phyloP scores from a whole-genome alignment of 768 basidiomycete genomes.

The Lentinula sp. region DNA sequence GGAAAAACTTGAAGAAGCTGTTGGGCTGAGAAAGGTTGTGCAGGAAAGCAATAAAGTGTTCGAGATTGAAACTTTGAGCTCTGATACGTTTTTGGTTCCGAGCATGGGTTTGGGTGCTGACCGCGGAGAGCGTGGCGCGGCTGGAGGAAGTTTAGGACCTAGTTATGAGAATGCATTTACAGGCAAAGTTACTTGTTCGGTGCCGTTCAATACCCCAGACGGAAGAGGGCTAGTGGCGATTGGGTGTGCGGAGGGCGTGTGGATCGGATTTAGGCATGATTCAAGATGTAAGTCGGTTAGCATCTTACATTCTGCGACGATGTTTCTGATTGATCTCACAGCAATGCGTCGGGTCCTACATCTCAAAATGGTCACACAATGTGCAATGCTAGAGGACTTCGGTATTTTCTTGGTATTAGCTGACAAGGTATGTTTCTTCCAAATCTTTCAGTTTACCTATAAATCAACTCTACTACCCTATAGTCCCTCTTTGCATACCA shows the following conservation, averaged over 20 bases:
- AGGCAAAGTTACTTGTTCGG: constrained; percentile 68
- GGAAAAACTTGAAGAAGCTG: constrained; percentile 81
- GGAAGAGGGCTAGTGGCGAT: constrained; percentile 84
- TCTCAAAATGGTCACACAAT: constrained; percentile 89
- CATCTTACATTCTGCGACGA: neutral
- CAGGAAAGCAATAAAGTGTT: constrained; percentile 95
- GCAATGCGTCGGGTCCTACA: constrained; percentile 92
- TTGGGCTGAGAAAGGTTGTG: constrained; percentile 76
- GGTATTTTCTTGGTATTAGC: constrained; percentile 94
- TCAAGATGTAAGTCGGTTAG: constrained; percentile 56
- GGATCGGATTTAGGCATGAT: constrained; percentile 91
- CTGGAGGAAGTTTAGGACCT: constrained; percentile 2
- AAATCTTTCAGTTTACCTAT: neutral
- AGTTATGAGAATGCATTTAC: constrained; percentile 33
- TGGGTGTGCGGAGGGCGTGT: constrained; percentile 94
- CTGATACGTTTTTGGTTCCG: constrained; percentile 82
- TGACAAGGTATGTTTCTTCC: constrained; percentile 56
- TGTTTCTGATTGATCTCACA: constrained; percentile 20
- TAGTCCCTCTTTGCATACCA: constrained; percentile 90
- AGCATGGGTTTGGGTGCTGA: constrained; percentile 41
- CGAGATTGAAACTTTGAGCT: constrained; percentile 84
- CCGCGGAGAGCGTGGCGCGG: constrained; percentile 16
- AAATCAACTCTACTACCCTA: neutral
- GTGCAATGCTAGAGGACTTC: constrained; percentile 94
- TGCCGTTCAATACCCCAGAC: constrained; percentile 75